A percentile compares a stretch with the other conserved stretches of the same genome.
Evolutionary conservation across 2,329 filamentous ascomycete species (phyloP).

Genomic region (Fusarium papillatum): DNA sequence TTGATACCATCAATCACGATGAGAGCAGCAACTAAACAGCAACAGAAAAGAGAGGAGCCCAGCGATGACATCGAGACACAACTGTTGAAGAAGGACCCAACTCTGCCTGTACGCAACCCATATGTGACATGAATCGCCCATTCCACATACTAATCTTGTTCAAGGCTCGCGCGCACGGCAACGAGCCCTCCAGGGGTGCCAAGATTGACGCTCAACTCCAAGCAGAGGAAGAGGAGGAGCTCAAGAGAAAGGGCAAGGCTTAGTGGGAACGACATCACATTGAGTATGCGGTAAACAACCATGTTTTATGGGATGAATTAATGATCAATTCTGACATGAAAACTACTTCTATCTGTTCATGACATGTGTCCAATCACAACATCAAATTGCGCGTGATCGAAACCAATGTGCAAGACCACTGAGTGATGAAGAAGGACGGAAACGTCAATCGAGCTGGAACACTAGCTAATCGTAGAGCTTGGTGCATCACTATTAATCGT

Average conservation of each 20-base stretch:
- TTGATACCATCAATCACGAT: conserved; percentile 5
- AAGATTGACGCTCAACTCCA: conserved; percentile 78
- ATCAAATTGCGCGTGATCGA: neutral
- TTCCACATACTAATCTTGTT: conserved; percentile 9
- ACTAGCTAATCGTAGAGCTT: neutral
- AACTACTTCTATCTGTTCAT: neutral
- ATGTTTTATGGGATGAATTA: conserved; percentile 22
- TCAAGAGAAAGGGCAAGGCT: conserved; percentile 69
- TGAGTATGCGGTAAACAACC: conserved; percentile 12
- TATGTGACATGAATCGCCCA: neutral
- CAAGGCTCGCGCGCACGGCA: conserved; percentile 76
- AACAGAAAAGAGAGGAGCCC: conserved; percentile 53
- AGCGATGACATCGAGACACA: conserved; percentile 59
- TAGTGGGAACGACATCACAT: conserved; percentile 30
- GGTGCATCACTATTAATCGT: conserved; percentile 30
- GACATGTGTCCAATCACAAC: neutral
- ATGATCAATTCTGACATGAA: conserved; percentile 18
- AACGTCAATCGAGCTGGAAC: neutral
- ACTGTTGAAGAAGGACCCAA: conserved; percentile 71
- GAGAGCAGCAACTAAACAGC: conserved; percentile 1
- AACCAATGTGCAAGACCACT: neutral
- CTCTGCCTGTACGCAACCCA: conserved; percentile 62
- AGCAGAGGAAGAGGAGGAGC: conserved; percentile 75
- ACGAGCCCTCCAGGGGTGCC: conserved; percentile 80
- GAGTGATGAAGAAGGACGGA: neutral